phyloP scores from a whole-genome alignment of 2,329 filamentous ascomycete genomes.

The Calonectria crousiana region DNA sequence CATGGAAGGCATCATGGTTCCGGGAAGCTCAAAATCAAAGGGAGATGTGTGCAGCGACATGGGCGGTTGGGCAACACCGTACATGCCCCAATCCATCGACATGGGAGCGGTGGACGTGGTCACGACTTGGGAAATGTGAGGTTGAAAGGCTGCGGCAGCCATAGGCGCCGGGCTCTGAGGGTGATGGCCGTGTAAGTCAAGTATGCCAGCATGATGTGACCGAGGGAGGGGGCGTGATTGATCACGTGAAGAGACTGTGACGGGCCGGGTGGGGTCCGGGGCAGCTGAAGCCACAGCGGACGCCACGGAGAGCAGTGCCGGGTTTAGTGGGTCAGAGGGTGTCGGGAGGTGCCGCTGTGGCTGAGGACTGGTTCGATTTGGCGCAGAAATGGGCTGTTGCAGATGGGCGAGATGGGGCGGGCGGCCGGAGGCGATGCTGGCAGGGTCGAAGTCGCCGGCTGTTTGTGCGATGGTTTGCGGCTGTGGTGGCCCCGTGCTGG shows the following conservation, averaged over 20 bases:
- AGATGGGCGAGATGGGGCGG: slow-evolving; percentile 31
- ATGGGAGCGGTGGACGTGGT: slow-evolving; percentile 28
- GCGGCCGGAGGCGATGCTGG: slow-evolving; percentile 13
- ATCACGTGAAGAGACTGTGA: slow-evolving; percentile 33
- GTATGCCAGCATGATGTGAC: slow-evolving; percentile 16
- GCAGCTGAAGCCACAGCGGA: background rate
- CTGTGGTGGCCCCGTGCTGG: slow-evolving; percentile 10
- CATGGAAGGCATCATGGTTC: slow-evolving; percentile 34
- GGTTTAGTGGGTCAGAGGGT: slow-evolving; percentile 29
- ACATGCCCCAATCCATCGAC: slow-evolving; percentile 41
- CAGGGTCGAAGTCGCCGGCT: background rate
- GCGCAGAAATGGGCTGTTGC: slow-evolving; percentile 46
- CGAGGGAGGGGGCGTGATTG: slow-evolving; percentile 35
- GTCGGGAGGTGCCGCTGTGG: slow-evolving; percentile 41
- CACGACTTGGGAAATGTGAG: slow-evolving; percentile 29
- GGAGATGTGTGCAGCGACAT: slow-evolving; percentile 32
- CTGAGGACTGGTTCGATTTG: slow-evolving; percentile 45
- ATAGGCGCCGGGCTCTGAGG: slow-evolving; percentile 32
- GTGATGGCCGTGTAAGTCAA: slow-evolving; percentile 32
- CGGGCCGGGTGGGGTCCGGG: background rate
- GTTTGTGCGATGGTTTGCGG: slow-evolving; percentile 11
- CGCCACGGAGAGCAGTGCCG: slow-evolving; percentile 5
- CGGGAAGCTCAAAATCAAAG: slow-evolving; percentile 42
- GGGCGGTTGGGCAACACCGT: slow-evolving; percentile 30
- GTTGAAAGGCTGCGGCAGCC: slow-evolving; percentile 28